phyloP scores from a whole-genome alignment of 2,329 filamentous ascomycete species.

The Colletotrichum sp. region DNA sequence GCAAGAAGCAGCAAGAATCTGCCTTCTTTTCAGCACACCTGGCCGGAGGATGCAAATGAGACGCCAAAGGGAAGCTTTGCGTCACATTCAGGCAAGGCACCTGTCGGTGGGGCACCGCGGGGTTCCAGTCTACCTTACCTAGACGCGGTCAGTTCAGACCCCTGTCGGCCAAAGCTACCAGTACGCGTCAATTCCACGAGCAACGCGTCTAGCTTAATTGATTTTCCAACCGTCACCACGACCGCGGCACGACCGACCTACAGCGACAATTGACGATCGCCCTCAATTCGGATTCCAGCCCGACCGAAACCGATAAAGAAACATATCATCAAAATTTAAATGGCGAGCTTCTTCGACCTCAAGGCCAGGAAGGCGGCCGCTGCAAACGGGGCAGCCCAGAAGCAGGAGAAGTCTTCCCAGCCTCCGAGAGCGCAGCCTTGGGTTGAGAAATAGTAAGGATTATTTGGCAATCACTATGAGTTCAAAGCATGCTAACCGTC shows the following conservation, averaged over 20 bases:
- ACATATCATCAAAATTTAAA: constrained; percentile 35
- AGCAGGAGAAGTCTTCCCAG: constrained; percentile 66
- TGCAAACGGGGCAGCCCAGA: constrained; percentile 67
- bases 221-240: neutral
- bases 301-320: neutral
- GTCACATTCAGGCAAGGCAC: neutral
- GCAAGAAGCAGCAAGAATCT: neutral
- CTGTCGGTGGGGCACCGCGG: constrained; percentile 1
- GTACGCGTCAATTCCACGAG: constrained; percentile 9
- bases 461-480: neutral
- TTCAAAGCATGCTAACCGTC: constrained; percentile 28
- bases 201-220: constrained; percentile 18
- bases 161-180: constrained; percentile 2
- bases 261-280: neutral
- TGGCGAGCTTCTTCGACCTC: constrained; percentile 95
- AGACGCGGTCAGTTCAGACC: neutral
- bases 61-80: neutral
- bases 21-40: neutral
- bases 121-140: neutral
- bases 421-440: constrained; percentile 79
- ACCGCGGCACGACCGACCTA: neutral
- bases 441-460: constrained; percentile 95
- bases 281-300: neutral
- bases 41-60: neutral
- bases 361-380: constrained; percentile 86